Percentiles rank a stretch among this genome's conserved stretches.
phyloP scores from a whole-genome alignment of 2,329 filamentous ascomycete genomes.

The Penicillium sp. region DNA sequence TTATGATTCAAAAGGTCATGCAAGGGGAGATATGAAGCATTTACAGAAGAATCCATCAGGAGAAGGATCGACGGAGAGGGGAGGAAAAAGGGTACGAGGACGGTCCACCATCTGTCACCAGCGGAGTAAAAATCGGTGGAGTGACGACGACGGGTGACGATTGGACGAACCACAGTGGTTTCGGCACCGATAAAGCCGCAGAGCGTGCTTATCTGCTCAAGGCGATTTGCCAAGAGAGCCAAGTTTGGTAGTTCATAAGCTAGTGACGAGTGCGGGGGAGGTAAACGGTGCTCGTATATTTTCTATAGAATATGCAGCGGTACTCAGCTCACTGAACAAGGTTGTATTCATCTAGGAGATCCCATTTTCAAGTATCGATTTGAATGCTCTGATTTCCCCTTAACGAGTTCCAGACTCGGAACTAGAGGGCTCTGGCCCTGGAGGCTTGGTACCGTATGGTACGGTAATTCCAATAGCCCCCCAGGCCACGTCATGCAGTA shows the following conservation, averaged over 20 bases:
- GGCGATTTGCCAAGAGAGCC: constrained; percentile 5
- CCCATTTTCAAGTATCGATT: background rate
- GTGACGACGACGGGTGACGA: background rate
- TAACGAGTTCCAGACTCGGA: background rate
- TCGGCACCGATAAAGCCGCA: background rate
- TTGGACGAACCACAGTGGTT: background rate
- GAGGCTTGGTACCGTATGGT: constrained; percentile 1
- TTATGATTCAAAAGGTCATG: constrained; percentile 1
- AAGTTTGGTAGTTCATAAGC: constrained; percentile 1
- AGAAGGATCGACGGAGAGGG: background rate
- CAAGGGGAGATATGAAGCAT: constrained; percentile 2
- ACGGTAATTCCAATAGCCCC: constrained; percentile 7
- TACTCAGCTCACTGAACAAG: too few species aligned
- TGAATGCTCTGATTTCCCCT: background rate
- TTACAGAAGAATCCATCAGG: background rate
- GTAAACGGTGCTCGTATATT: background rate
- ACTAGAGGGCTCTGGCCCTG: background rate
- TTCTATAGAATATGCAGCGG: too few species aligned
- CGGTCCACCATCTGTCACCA: constrained; percentile 8
- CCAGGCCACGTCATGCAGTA: constrained; percentile 15
- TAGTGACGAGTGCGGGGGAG: background rate
- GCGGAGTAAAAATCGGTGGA: constrained; percentile 1
- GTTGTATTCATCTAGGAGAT: background rate
- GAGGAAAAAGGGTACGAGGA: constrained; percentile 8
- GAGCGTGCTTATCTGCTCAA: background rate